Percentiles rank a stretch among this genome's conserved stretches.
Evolutionary conservation across 257 asterid genomes (phyloP).

Genomic region (Solanum chilense): DNA sequence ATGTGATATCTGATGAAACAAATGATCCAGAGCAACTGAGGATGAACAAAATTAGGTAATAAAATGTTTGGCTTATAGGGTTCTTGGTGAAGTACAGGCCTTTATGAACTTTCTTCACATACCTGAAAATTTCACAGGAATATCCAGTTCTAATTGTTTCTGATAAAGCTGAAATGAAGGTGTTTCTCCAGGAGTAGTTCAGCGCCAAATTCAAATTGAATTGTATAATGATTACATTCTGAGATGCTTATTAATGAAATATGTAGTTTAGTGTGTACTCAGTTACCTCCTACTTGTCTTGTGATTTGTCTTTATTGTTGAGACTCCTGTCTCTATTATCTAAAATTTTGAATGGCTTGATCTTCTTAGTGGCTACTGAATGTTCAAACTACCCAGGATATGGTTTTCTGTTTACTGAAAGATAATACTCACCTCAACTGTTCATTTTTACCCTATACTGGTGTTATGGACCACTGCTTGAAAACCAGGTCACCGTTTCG

Average conservation of each 20-base stretch:
- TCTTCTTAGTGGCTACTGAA: slow-evolving; percentile 3
- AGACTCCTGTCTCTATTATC: slow-evolving; percentile 16
- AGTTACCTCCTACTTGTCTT: slow-evolving; percentile 22
- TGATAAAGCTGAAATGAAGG: neutral
- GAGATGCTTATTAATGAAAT: slow-evolving; percentile 20
- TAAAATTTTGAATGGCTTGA: slow-evolving; percentile 4
- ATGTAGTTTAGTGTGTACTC: slow-evolving; percentile 19
- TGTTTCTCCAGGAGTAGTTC: slow-evolving; percentile 1
- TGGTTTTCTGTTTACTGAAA: slow-evolving; percentile 2
- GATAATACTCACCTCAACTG: slow-evolving; percentile 3
- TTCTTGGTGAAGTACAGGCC: neutral
- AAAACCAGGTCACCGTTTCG: neutral
- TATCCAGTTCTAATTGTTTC: neutral
- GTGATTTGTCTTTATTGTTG: slow-evolving; percentile 12
- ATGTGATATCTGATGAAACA: neutral
- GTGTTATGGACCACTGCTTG: slow-evolving; percentile 9
- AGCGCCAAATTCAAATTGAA: slow-evolving; percentile 26
- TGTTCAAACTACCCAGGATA: neutral
- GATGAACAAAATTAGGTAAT: neutral
- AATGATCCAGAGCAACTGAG: neutral
- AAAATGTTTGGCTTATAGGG: neutral
- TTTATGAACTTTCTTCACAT: neutral
- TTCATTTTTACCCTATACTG: slow-evolving; percentile 1
- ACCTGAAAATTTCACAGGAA: slow-evolving; percentile 4
- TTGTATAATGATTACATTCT: slow-evolving; percentile 4